A percentile compares a stretch with the other conserved stretches of the same genome.
Conservation (phyloP, 2,329 filamentous ascomycete genomes). For the Colletotrichum lupini region DNA sequence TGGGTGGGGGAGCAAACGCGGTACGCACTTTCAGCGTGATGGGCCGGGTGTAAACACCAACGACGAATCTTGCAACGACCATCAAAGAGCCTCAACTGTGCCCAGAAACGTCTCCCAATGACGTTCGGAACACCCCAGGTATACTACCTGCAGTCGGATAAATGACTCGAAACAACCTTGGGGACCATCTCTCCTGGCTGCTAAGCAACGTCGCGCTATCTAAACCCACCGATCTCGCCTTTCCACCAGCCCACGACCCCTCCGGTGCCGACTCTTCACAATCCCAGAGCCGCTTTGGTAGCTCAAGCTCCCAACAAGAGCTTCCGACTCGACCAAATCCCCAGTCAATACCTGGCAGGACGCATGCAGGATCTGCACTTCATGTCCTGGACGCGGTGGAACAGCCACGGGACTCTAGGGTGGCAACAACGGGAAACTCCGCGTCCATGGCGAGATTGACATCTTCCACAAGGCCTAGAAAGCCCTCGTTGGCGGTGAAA, state of each 20-base stretch:
- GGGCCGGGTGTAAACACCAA: slow-evolving; percentile 21
- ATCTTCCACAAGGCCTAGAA: slow-evolving; percentile 56
- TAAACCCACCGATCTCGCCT: slow-evolving; percentile 51
- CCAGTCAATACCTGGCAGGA: neutral
- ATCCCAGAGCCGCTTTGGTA: slow-evolving; percentile 24
- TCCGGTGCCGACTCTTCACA: slow-evolving; percentile 34
- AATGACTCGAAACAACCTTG: slow-evolving; percentile 73
- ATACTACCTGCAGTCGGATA: slow-evolving; percentile 49
- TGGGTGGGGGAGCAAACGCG: slow-evolving; percentile 32
- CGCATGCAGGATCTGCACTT: slow-evolving; percentile 3
- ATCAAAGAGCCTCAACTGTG: slow-evolving; percentile 7
- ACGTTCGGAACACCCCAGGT: slow-evolving; percentile 12
- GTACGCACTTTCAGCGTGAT: neutral
- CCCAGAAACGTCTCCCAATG: slow-evolving; percentile 23
- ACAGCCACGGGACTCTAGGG: slow-evolving; percentile 21
- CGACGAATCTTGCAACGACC: slow-evolving; percentile 20
- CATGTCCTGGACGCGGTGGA: slow-evolving; percentile 23
- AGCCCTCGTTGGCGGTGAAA: slow-evolving; percentile 55
- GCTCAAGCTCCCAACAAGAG: slow-evolving; percentile 24
- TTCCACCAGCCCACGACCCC: slow-evolving; percentile 46
- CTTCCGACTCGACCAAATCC: neutral
- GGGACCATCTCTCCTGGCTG: slow-evolving; percentile 68
- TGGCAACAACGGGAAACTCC: slow-evolving; percentile 5
- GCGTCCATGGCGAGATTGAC: slow-evolving; percentile 58
- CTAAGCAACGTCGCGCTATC: slow-evolving; percentile 57